A percentile compares a stretch with the other conserved stretches of the same genome.
These are phyloP conservation scores for Metarhizium brunneum DNA, from an alignment of 2,329 filamentous ascomycete species.

Conservation along the genomic window DNA sequence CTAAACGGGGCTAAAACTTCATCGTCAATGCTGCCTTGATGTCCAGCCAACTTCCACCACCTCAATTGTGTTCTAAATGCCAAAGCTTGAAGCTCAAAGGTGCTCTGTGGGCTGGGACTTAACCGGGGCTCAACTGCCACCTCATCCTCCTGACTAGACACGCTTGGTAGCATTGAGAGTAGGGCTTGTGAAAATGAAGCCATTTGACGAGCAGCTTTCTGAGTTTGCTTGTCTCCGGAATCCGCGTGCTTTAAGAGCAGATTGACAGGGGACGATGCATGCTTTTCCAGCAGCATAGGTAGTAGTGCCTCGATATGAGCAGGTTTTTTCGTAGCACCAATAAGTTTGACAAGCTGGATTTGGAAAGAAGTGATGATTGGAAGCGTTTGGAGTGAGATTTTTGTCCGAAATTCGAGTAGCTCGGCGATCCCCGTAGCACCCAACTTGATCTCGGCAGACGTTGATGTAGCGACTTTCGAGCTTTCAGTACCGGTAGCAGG, in stretches of 20 bases:
- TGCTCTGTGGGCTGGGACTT: constrained; percentile 45
- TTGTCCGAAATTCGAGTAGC: constrained; percentile 51
- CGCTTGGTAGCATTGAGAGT: constrained; percentile 56
- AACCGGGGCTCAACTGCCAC: constrained; percentile 42
- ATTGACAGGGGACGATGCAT: constrained; percentile 46
- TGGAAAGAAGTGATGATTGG: constrained; percentile 54
- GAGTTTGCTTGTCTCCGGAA: constrained; percentile 32
- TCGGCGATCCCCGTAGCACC: constrained; percentile 36
- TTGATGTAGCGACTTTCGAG: constrained; percentile 23
- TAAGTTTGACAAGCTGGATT: constrained; percentile 52
- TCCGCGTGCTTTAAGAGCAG: constrained; percentile 42
- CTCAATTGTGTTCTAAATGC: constrained; percentile 52
- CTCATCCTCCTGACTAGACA: constrained; percentile 54
- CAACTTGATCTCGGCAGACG: constrained; percentile 20
- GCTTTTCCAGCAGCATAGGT: constrained; percentile 42
- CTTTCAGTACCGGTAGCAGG: constrained; percentile 13
- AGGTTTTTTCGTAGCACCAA: constrained; percentile 51
- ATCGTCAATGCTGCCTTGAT: constrained; percentile 49
- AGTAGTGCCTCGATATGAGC: constrained; percentile 48
- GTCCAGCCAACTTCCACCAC: constrained; percentile 56
- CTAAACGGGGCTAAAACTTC: constrained; percentile 58
- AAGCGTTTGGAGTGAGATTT: constrained; percentile 34
- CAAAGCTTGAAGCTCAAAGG: constrained; percentile 54
- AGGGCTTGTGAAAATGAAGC: constrained; percentile 57
- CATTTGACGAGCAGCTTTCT: constrained; percentile 55